Conservation (phyloP, 1,284 basidiomycete genomes). For the Cystobasidiaceae sp. region DNA sequence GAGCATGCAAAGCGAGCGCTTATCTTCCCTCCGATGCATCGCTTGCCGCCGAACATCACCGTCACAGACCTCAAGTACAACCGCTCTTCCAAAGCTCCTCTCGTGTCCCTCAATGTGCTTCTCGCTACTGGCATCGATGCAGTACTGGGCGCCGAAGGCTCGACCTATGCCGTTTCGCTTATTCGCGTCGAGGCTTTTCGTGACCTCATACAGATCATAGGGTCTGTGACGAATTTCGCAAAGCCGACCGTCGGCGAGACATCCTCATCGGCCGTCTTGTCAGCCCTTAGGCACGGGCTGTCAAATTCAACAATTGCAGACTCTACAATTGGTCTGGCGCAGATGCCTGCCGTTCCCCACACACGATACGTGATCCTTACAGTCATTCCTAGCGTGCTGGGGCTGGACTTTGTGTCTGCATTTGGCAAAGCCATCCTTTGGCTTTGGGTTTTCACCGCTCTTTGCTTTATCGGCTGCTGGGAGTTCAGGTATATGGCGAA, state of each 20-base stretch:
- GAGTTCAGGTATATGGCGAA: slow-evolving; percentile 40
- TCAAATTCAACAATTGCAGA: background rate
- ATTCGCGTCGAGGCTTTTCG: slow-evolving; percentile 31
- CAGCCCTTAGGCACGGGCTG: background rate
- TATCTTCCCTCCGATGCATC: slow-evolving; percentile 42
- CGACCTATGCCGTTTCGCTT: slow-evolving; percentile 18
- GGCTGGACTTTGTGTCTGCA: slow-evolving; percentile 40
- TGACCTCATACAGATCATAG: slow-evolving; percentile 30
- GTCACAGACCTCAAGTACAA: slow-evolving; percentile 40
- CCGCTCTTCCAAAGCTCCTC: slow-evolving; percentile 21
- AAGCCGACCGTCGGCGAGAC: background rate
- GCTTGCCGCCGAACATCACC: slow-evolving; percentile 35
- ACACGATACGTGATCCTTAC: slow-evolving; percentile 32
- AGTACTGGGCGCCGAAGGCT: slow-evolving; percentile 32
- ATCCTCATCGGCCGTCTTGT: background rate
- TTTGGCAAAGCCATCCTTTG: slow-evolving; percentile 39
- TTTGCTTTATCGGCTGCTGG: slow-evolving; percentile 34
- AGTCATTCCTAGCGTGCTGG: slow-evolving; percentile 36
- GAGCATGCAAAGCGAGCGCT: slow-evolving; percentile 18
- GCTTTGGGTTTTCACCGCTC: slow-evolving; percentile 34
- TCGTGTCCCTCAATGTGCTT: slow-evolving; percentile 23
- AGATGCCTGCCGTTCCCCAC: background rate
- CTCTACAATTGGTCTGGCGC: background rate
- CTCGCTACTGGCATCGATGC: slow-evolving; percentile 32
- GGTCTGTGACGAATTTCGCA: slow-evolving; percentile 4